Conservation (phyloP, 2,329 filamentous ascomycete species). For the Fusarium sp. region DNA sequence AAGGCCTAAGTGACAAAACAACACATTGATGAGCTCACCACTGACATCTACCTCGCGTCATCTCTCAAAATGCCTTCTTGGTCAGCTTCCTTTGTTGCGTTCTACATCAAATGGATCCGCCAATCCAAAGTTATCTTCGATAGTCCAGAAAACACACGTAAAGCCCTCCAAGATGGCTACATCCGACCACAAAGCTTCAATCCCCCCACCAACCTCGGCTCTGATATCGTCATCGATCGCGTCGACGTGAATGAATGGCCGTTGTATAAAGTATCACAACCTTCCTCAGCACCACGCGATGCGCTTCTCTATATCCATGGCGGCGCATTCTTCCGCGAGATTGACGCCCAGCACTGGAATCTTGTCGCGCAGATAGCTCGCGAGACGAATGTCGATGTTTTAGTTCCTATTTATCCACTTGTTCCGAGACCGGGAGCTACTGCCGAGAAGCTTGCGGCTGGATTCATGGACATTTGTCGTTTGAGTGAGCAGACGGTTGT, state of each 20-base stretch:
- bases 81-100: not conserved
- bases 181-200: not conserved
- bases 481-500: not conserved
- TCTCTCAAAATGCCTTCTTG: not conserved
- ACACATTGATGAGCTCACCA: no score
- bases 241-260: slow-evolving; percentile 9
- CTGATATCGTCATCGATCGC: not conserved
- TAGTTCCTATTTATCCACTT: slow-evolving; percentile 7
- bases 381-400: not conserved
- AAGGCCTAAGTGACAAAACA: no score
- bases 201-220: not conserved
- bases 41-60: no score
- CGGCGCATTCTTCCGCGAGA: not conserved
- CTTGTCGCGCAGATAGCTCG: not conserved
- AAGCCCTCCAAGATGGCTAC: not conserved
- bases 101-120: not conserved
- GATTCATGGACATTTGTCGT: not conserved
- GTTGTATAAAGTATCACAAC: not conserved
- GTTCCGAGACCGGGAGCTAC: slow-evolving; percentile 3
- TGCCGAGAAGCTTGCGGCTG: not conserved
- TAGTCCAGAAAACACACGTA: not conserved
- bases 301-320: slow-evolving; percentile 3
- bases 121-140: not conserved
- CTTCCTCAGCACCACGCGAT: not conserved
- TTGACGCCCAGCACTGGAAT: not conserved